phyloP scores from a whole-genome alignment of 2,329 filamentous ascomycete species.

The Trichoderma brevicompactum region DNA sequence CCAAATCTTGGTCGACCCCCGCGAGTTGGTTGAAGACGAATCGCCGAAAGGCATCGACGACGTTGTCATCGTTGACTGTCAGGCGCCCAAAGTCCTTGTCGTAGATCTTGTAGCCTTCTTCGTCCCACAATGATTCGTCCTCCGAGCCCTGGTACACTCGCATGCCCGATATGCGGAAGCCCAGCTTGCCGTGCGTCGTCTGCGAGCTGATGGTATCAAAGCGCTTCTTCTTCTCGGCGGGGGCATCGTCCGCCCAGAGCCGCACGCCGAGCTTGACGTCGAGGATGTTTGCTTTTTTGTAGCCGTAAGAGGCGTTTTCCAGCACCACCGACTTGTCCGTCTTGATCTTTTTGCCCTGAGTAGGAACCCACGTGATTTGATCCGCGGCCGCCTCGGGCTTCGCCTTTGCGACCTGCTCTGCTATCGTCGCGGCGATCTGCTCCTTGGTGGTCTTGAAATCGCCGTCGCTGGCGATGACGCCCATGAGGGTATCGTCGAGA shows the following conservation, averaged over 20 bases:
- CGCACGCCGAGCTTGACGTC: constrained; percentile 89
- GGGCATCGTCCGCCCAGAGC: constrained; percentile 79
- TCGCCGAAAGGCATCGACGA: constrained; percentile 57
- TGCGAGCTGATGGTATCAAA: constrained; percentile 63
- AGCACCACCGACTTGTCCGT: constrained; percentile 83
- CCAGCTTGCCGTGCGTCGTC: constrained; percentile 64
- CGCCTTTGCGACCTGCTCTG: constrained; percentile 39
- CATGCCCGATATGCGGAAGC: constrained; percentile 70
- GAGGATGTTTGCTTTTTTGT: constrained; percentile 83
- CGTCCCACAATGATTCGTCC: constrained; percentile 54
- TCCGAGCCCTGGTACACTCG: constrained; percentile 63
- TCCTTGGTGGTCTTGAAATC: constrained; percentile 42
- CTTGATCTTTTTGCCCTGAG: constrained; percentile 63
- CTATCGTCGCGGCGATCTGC: constrained; percentile 42
- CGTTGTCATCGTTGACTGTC: constrained; percentile 57
- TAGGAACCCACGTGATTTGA: constrained; percentile 49
- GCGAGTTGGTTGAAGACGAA: constrained; percentile 64
- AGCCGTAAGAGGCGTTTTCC: constrained; percentile 81
- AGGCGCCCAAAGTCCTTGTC: constrained; percentile 66
- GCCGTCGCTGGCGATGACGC: constrained; percentile 47
- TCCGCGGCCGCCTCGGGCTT: constrained; percentile 19
- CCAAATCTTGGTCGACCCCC: constrained; percentile 63
- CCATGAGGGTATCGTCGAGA: constrained; percentile 54
- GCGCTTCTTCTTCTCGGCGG: constrained; percentile 60
- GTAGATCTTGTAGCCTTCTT: constrained; percentile 62